Evolutionary conservation across 2,329 filamentous ascomycete species (phyloP).

Genomic region (Huntiella abstrusa): DNA sequence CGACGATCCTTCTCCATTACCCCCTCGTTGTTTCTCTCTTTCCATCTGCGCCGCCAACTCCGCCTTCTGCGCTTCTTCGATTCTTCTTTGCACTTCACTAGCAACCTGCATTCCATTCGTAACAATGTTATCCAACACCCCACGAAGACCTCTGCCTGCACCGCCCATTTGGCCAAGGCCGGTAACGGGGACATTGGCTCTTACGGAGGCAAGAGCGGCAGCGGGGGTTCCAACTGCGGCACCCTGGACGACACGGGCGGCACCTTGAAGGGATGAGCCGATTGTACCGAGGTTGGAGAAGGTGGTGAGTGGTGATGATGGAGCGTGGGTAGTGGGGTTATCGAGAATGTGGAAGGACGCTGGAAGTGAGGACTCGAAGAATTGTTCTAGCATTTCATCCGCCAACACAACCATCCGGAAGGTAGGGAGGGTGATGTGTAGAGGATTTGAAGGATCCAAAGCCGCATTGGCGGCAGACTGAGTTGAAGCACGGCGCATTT

Average conservation of each 20-base stretch:
- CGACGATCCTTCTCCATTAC: constrained; percentile 20
- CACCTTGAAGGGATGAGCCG: constrained; percentile 10
- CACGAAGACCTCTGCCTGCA: constrained; percentile 59
- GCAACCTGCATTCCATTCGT: constrained; percentile 94
- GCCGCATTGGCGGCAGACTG: constrained; percentile 65
- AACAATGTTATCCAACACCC: constrained; percentile 92
- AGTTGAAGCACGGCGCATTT: constrained; percentile 43
- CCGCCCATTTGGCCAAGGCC: constrained; percentile 21
- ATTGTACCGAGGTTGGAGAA: constrained; percentile 55
- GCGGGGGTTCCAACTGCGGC: constrained; percentile 1
- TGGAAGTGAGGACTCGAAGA: constrained; percentile 92
- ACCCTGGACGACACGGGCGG: constrained; percentile 19
- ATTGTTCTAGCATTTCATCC: constrained; percentile 86
- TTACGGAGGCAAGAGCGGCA: constrained; percentile 12
- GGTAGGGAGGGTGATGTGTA: constrained; percentile 90
- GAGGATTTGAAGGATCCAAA: constrained; percentile 76
- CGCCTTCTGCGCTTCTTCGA: constrained; percentile 82
- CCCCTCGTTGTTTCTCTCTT: constrained; percentile 27
- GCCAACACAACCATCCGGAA: constrained; percentile 98
- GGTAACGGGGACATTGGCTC: not conserved
- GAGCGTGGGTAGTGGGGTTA: constrained; percentile 20
- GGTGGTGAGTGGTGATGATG: constrained; percentile 55
- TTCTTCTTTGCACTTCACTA: constrained; percentile 72
- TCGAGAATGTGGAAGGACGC: constrained; percentile 80
- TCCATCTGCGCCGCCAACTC: constrained; percentile 40